A percentile compares a stretch with the other conserved stretches of the same genome.
These are phyloP conservation scores for Fragaria ananassa DNA, from an alignment of 306 rosid species.

Conservation along the genomic window DNA sequence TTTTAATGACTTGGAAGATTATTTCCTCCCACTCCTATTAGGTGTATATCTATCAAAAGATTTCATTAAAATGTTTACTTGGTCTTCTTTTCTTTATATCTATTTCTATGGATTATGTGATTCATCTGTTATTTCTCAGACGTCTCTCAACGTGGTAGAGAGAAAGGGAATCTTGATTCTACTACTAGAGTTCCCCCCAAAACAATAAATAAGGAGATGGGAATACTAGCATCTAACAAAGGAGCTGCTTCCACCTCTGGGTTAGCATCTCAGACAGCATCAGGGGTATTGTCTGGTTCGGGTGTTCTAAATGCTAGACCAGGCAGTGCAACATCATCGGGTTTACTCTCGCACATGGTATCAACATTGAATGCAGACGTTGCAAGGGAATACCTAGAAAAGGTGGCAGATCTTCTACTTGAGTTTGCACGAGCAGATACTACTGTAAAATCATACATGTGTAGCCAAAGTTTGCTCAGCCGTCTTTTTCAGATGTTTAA, in stretches of 20 bases:
- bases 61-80: slow-evolving; percentile 5
- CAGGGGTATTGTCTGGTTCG: slow-evolving; percentile 98
- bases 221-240: slow-evolving; percentile 60
- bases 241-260: slow-evolving; percentile 87
- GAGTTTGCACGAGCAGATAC: slow-evolving; percentile 98
- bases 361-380: slow-evolving; percentile 90
- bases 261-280: slow-evolving; percentile 90
- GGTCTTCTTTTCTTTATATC: not conserved
- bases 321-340: slow-evolving; percentile 96
- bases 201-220: slow-evolving; percentile 63
- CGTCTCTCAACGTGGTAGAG: slow-evolving; percentile 94
- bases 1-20: not conserved
- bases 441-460: slow-evolving; percentile 84
- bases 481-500: slow-evolving; percentile 99
- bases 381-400: slow-evolving; percentile 90
- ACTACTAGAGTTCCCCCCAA: slow-evolving; percentile 67
- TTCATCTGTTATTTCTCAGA: slow-evolving; percentile 51
- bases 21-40: not conserved
- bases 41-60: not conserved
- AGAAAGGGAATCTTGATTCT: slow-evolving; percentile 74
- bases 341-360: slow-evolving; percentile 93
- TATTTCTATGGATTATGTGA: slow-evolving; percentile 23
- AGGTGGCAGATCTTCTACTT: slow-evolving; percentile 98
- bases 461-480: slow-evolving; percentile 97
- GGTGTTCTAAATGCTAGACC: slow-evolving; percentile 98